These are phyloP conservation scores for Cryptococcus jaspeensis DNA, from an alignment of 1,284 basidiomycete genomes.

Conservation along the genomic window DNA sequence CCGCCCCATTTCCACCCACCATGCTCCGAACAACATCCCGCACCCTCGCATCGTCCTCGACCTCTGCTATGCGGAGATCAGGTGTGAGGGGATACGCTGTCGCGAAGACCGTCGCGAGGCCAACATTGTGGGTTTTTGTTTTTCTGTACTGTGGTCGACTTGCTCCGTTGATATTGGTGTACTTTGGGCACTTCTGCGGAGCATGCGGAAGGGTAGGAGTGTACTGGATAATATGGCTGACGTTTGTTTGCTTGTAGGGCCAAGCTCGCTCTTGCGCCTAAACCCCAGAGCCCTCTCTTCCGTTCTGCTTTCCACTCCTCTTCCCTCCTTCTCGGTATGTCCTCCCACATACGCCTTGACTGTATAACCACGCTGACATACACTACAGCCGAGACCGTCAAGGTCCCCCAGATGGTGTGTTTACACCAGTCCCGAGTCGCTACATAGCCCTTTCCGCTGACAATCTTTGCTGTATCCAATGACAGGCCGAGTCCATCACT, in stretches of 20 bases:
- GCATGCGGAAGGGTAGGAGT: too few relatives aligned
- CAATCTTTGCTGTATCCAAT: not conserved
- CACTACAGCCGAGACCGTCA: conserved; percentile 67
- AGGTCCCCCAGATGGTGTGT: conserved; percentile 87
- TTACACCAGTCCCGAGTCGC: not conserved
- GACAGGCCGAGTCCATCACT: conserved; percentile 86
- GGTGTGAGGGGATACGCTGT: conserved; percentile 10
- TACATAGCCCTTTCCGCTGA: not conserved
- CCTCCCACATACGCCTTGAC: too few relatives aligned
- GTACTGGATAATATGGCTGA: not conserved
- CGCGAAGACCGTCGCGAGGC: conserved; percentile 13
- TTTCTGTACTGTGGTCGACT: not conserved
- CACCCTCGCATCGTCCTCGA: conserved; percentile 25
- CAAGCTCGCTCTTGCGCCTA: conserved; percentile 10
- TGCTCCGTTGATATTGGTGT: not conserved
- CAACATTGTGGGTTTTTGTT: conserved; percentile 11
- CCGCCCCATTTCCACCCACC: conserved; percentile 7
- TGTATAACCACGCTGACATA: not conserved
- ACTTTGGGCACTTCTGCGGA: not conserved
- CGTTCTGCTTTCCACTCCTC: conserved; percentile 38
- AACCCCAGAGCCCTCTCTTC: conserved; percentile 14
- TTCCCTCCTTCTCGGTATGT: conserved; percentile 37
- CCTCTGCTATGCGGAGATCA: conserved; percentile 16
- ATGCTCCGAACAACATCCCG: conserved; percentile 40
- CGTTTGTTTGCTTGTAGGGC: not conserved